Conservation (phyloP, 768 basidiomycete genomes). For the Rhizopogon salebrosus region DNA sequence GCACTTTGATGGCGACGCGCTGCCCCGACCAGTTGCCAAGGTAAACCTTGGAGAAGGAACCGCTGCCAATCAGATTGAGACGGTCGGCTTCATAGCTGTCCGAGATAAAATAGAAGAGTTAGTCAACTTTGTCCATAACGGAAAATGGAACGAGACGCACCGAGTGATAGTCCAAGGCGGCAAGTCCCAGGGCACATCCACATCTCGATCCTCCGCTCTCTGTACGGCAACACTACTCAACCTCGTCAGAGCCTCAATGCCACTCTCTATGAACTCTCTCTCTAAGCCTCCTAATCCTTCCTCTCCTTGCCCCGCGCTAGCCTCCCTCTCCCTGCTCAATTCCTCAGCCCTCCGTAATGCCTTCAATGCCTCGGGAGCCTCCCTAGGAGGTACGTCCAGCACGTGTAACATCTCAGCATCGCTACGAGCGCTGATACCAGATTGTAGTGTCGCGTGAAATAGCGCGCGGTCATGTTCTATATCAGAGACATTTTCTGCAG, state of each 20-base stretch:
- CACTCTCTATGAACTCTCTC: slow-evolving; percentile 64
- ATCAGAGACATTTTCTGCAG: neutral
- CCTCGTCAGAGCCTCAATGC: slow-evolving; percentile 65
- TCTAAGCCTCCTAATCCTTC: slow-evolving; percentile 23
- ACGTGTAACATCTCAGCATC: neutral
- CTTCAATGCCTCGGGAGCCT: neutral
- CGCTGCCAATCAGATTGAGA: slow-evolving; percentile 64
- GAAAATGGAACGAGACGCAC: slow-evolving; percentile 23
- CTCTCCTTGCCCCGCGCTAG: neutral
- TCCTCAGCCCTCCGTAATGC: neutral
- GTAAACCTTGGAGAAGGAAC: slow-evolving; percentile 77
- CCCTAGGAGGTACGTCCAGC: neutral
- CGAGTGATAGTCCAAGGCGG: slow-evolving; percentile 78
- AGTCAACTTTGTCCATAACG: neutral
- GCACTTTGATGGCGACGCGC: slow-evolving; percentile 68
- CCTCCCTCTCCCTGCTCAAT: neutral
- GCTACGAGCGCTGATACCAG: neutral
- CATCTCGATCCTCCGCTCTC: slow-evolving; percentile 8
- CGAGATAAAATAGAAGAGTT: neutral
- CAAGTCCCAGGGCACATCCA: slow-evolving; percentile 27
- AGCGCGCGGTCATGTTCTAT: neutral
- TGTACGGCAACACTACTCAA: slow-evolving; percentile 36
- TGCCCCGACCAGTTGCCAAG: slow-evolving; percentile 66
- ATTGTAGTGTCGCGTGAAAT: neutral
- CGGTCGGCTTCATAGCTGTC: slow-evolving; percentile 69